Base-by-base conservation (phyloP, 768 basidiomycete genomes). In the Phlebiopsis flavidoalba region DNA sequence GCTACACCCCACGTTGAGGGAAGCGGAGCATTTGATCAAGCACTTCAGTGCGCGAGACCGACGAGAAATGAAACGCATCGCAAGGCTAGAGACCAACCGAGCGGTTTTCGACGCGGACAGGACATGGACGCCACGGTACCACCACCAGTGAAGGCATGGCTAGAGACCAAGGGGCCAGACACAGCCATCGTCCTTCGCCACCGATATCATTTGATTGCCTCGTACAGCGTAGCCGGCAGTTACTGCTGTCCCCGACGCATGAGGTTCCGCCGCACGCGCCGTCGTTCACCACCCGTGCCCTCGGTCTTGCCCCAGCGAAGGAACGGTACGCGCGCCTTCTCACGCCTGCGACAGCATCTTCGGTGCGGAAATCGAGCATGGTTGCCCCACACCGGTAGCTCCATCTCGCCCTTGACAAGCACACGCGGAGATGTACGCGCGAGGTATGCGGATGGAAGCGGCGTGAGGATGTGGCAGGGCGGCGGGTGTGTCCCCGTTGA, bases 381-480 rank as follows among this genome's bases (percentile, higher is more conserved):
- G n/a, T n/a, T n/a, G 6, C 89, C 93, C 85, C 89, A 89, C 0
- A 94, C 76, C 0, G 95, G 95, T 0, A 97, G 73, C 71, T 95
- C 93, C 67, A 95, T 77, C 69, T 94, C 93, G 8, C 95, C 95
- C 71, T 91, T 94, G 50, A 96, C 85, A 3, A 96, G 67, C 19
- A 84, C 75, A 4, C 83, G 74, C 22, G 68, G 69, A 15, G 43
- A 60, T 0, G 63, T 62, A 6, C 70, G 66, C 0, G 67, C 63
- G 2, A 96, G 77, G 0, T 78, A 46, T 0, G 68, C 57, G 0
- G 81, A 73, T 0, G 87, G 84, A 0, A 94, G 62, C 0, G 95
- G 93, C 0, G 95, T 93, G 37, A 97, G 75, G n/a, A 97, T 65
- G 36, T 96, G 93, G n/a, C 37, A 95, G 73, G 47, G 78, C 73